Conservation (phyloP, 176 grass and related monocot species). For the Lolium perenne region DNA sequence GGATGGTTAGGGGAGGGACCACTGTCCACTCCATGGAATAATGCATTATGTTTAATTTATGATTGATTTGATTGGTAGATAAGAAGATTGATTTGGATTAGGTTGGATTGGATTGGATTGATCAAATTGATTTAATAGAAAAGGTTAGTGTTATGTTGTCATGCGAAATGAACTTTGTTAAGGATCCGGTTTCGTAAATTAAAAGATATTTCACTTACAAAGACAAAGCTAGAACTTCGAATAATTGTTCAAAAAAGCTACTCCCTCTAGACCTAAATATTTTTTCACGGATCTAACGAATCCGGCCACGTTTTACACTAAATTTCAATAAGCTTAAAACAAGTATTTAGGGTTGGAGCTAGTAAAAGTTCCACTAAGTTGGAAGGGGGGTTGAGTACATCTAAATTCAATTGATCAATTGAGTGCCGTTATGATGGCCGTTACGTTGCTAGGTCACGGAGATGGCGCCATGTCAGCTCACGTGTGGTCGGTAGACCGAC, state of each 20-base stretch:
- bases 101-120: background rate
- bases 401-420: background rate
- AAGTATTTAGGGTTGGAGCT: no score
- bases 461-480: background rate
- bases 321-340: no score
- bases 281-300: no score
- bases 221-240: no score
- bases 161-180: background rate
- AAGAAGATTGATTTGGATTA: background rate
- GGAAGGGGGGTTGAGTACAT: no score
- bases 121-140: no score
- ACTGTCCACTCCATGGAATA: background rate
- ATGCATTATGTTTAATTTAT: background rate
- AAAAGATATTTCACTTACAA: no score
- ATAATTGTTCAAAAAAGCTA: no score
- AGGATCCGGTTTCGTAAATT: background rate
- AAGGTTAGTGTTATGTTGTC: background rate
- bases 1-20: slow-evolving; percentile 4
- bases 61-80: background rate
- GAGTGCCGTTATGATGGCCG: background rate
- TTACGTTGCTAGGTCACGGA: background rate
- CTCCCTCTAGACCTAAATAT: no score
- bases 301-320: no score
- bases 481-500: background rate
- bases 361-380: no score